Percentiles rank a stretch among this genome's conserved stretches.
phyloP scores from a whole-genome alignment of 2,329 filamentous ascomycete species.

The Lachnellula hyalina region DNA sequence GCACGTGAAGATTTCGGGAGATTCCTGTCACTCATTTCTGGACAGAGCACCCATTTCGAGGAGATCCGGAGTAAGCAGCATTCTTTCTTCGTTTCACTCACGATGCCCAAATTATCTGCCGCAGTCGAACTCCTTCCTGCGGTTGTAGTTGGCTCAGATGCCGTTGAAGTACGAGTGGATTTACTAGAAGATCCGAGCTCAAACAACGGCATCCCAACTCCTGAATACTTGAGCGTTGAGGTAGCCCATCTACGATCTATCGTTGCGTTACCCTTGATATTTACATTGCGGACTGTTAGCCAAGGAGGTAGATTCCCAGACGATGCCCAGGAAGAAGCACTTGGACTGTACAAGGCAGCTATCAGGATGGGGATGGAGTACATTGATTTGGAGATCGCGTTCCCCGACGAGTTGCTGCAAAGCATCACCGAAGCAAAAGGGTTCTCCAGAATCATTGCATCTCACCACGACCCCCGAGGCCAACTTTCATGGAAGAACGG shows the following conservation, averaged over 20 bases:
- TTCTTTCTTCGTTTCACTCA: slow-evolving; percentile 91
- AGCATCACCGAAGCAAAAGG: slow-evolving; percentile 61
- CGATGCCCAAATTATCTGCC: slow-evolving; percentile 66
- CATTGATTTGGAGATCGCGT: slow-evolving; percentile 85
- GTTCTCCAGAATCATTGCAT: slow-evolving; percentile 81
- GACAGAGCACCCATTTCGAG: slow-evolving; percentile 50
- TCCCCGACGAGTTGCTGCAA: slow-evolving; percentile 70
- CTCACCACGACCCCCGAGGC: slow-evolving; percentile 83
- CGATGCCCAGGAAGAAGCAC: slow-evolving; percentile 61
- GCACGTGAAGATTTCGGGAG: slow-evolving; percentile 60
- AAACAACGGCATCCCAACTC: slow-evolving; percentile 49
- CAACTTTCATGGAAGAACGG: slow-evolving; percentile 82
- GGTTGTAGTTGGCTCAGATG: slow-evolving; percentile 80
- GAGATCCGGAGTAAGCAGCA: slow-evolving; percentile 59
- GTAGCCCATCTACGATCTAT: slow-evolving; percentile 70
- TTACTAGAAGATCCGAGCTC: slow-evolving; percentile 66
- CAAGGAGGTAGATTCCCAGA: slow-evolving; percentile 91
- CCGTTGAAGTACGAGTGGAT: slow-evolving; percentile 91
- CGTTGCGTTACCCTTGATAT: slow-evolving; percentile 77
- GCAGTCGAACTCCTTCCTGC: slow-evolving; percentile 61
- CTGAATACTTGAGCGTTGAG: slow-evolving; percentile 77
- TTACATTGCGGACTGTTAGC: slow-evolving; percentile 78
- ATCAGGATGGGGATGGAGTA: slow-evolving; percentile 85
- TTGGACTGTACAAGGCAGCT: slow-evolving; percentile 71
- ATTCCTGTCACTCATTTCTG: slow-evolving; percentile 66